Base-by-base conservation (phyloP, 2,329 filamentous ascomycete species). In the Sporothrix phasma region DNA sequence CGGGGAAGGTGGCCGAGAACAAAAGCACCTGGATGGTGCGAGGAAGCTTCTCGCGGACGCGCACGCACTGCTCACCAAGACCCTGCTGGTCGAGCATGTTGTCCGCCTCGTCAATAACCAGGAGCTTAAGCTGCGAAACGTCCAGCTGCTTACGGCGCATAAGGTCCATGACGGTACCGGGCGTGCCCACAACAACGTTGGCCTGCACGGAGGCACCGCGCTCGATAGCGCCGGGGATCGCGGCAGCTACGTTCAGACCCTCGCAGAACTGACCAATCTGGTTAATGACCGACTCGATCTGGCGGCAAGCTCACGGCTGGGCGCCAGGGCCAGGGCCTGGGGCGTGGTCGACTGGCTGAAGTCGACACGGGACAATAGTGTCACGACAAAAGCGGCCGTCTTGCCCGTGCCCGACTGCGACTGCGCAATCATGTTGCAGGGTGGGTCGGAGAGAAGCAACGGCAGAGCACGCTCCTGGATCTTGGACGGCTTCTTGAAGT, bases 381-480 rank as follows among this genome's bases (percentile, higher is more conserved):
- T 96, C 67, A 96, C 87, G 53, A 94, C 90, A 75, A 99, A 99
- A 24, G 94, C 94, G 22, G 92, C 94, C 0, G 94, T 99, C 81
- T 99, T 99, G 72, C 94, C 94, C 22, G 94, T 99, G 70, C 94
- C 94, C 2, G 94, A 99, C 76, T 99, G 94, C n/a, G 94, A 99
- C 77, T 99, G 94, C 3, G 92, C 94, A 72, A 99, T 93, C 83
- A 99, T 89, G 76, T 97, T 97, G 68, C 83, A 82, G 0, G 93
- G 88, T n/a, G 94, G 93, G 72, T 96, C 81, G 70, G 84, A 79
- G 68, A 99, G 84, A 72, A 99, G 88, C 63, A 99, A 82, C 31
- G 94, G 94, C 19, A 99, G 83, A 1, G 94, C 94, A 70, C 88
- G 90, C 76, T 96, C 94, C 79, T 99, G 94, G 69, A 99, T 96